Evolutionary conservation across 768 basidiomycete genomes (phyloP).

Genomic region (Lactarius psammicola): DNA sequence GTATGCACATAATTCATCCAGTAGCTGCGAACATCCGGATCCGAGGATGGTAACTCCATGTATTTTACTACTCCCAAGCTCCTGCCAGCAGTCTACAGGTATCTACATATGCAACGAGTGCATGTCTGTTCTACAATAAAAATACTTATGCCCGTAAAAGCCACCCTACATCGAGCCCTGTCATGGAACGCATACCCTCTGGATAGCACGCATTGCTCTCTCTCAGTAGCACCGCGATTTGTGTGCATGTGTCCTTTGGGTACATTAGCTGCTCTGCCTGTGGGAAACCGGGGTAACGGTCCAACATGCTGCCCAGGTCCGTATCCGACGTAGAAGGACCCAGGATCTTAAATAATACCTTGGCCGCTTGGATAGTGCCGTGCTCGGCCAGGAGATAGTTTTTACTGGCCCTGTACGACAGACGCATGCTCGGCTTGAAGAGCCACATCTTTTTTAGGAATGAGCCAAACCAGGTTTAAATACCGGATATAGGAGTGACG

Average conservation of each 20-base stretch:
- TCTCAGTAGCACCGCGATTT: constrained; percentile 63
- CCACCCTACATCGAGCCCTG: constrained; percentile 82
- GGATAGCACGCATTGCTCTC: constrained; percentile 81
- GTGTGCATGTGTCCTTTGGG: constrained; percentile 72
- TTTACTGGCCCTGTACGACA: constrained; percentile 65
- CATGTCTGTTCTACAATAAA: not conserved
- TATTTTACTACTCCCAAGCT: not conserved
- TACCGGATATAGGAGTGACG: constrained; percentile 34
- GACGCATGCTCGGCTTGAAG: constrained; percentile 84
- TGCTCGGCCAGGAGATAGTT: constrained; percentile 59
- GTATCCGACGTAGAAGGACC: constrained; percentile 52
- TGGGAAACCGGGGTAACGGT: constrained; percentile 77
- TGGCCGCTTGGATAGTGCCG: constrained; percentile 66
- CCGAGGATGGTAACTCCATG: not conserved
- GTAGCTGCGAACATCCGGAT: no score
- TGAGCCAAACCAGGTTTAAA: not conserved
- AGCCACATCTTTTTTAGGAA: constrained; percentile 70
- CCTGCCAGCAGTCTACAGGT: not conserved
- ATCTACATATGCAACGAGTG: not conserved
- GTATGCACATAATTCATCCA: no score
- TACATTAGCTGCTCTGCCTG: constrained; percentile 89
- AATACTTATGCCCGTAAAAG: constrained; percentile 41
- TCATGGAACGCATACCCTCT: constrained; percentile 72
- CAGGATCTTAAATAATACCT: constrained; percentile 82
- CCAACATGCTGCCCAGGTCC: constrained; percentile 57